Base-by-base conservation (phyloP, 1,139 yeast species). In the Diutina sp. region DNA sequence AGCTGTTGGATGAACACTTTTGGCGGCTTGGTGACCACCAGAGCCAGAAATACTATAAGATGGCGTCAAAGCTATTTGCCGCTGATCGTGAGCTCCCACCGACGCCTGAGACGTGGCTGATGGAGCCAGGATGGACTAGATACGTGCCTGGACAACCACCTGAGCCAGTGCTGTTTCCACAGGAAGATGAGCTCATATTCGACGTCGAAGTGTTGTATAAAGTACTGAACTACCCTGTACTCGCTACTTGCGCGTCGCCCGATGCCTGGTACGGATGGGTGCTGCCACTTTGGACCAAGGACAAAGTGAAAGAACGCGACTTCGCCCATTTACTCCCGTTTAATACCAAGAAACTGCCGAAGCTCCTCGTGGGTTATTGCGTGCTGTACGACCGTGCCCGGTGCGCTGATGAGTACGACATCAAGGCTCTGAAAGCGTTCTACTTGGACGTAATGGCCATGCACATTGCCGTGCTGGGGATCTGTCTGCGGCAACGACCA, bases 231-330 rank as follows among this genome's bases (percentile, higher is more conserved):
- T 90, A 83, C 66, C 84, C 98, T 0, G 83, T 88, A 0, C 67
- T 95, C 69, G 97, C 97, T 1, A 82, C 90, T 0, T 96, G 97
- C 8, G 85, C 80, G 1, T 83, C 97, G 0, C 67, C 77, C 0
- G 72, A 78, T 21, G 96, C 97, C 0, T 90, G 98, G 97, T 95
- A 91, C 66, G 85, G 85, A 0, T 95, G 99, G 99, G 84, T 90
- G 1, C 90, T 97, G 0, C 99, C 99, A 0, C 83, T 79, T 67
- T 69, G 93, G 18, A 74, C 84, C 2, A 81, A 66, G 6, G 45
- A 30, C 8, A 6, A 7, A 2, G 45, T 44, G 5, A 30, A 16
- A 1, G 44, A 50, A 50, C 16, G 67, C 6, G 76, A 84, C 52
- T 77, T 74, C 64, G 73, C 81, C 50, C 96, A 90, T 63, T 71